Conservation (phyloP, 805 yeast species). For the Wickerhamomyces xylosicus region DNA sequence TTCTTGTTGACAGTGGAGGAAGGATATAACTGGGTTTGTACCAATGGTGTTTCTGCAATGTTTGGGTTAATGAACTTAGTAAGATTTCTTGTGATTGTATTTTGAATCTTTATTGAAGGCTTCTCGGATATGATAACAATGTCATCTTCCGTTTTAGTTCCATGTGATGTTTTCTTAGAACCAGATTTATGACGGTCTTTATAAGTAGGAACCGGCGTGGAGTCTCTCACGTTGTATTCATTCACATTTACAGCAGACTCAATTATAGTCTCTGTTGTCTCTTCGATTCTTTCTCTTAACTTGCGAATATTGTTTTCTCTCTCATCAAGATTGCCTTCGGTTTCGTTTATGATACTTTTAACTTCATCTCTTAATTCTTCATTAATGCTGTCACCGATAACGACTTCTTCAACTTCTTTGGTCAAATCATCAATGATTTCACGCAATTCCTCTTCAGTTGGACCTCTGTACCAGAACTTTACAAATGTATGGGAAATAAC, state of each 20-base stretch:
- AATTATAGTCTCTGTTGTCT: slow-evolving; percentile 16
- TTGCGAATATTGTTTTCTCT: neutral
- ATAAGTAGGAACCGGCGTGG: too few relatives aligned
- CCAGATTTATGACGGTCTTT: too few relatives aligned
- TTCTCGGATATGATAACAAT: too few relatives aligned
- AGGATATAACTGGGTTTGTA: too few relatives aligned
- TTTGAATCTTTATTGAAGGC: too few relatives aligned
- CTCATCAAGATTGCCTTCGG: neutral
- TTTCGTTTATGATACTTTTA: neutral
- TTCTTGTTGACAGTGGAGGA: too few relatives aligned
- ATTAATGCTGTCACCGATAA: neutral
- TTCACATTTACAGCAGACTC: slow-evolving; percentile 16
- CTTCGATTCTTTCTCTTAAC: slow-evolving; percentile 14
- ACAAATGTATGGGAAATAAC: slow-evolving; percentile 30
- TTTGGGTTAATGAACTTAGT: slow-evolving; percentile 9
- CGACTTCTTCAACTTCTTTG: neutral
- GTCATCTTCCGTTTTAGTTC: too few relatives aligned
- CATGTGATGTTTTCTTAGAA: too few relatives aligned
- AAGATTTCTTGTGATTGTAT: too few relatives aligned
- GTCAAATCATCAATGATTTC: slow-evolving; percentile 1
- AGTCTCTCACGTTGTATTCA: slow-evolving; percentile 7
- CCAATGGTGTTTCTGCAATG: slow-evolving; percentile 10
- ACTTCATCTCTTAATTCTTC: slow-evolving; percentile 2
- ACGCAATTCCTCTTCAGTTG: slow-evolving; percentile 7
- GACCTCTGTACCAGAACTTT: slow-evolving; percentile 19